Conservation (phyloP, 2,329 filamentous ascomycete genomes). For the Trichoderma sp. region DNA sequence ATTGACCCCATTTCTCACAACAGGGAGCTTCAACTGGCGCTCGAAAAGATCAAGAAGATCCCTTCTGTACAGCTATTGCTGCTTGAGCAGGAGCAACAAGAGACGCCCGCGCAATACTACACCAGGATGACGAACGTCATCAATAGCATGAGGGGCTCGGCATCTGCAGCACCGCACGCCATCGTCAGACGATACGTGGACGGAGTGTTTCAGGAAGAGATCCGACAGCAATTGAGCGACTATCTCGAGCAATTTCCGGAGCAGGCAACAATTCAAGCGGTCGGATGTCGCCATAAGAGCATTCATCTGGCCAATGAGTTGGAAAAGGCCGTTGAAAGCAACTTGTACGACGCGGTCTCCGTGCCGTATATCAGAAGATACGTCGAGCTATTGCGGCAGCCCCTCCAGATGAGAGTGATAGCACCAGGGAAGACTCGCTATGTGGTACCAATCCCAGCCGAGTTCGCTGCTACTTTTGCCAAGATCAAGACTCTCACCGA, state of each 20-base stretch:
- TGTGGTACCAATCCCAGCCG: conserved; percentile 44
- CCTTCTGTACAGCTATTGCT: conserved; percentile 56
- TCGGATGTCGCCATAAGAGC: conserved; percentile 55
- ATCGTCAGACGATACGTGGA: conserved; percentile 52
- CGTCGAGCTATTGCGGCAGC: conserved; percentile 51
- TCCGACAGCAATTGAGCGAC: conserved; percentile 47
- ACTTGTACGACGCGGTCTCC: conserved; percentile 47
- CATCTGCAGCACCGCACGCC: conserved; percentile 25
- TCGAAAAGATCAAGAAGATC: conserved; percentile 55
- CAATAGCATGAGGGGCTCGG: conserved; percentile 41
- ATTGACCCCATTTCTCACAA: conserved; percentile 54
- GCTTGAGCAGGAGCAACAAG: conserved; percentile 57
- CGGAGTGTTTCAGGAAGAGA: conserved; percentile 53
- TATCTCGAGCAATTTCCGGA: conserved; percentile 29
- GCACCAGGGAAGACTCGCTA: conserved; percentile 30
- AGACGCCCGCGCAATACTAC: conserved; percentile 55
- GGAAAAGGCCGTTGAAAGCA: conserved; percentile 54
- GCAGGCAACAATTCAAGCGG: conserved; percentile 43
- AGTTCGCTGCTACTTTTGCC: conserved; percentile 42
- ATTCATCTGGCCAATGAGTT: conserved; percentile 60
- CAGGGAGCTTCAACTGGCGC: conserved; percentile 53
- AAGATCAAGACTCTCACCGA: conserved; percentile 51
- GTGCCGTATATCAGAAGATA: conserved; percentile 50
- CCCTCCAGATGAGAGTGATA: conserved; percentile 35
- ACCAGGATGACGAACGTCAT: conserved; percentile 42